These are phyloP conservation scores for Syncephalis plumigaleata DNA, from an alignment of 371 early-diverging fungal species.

Conservation along the genomic window DNA sequence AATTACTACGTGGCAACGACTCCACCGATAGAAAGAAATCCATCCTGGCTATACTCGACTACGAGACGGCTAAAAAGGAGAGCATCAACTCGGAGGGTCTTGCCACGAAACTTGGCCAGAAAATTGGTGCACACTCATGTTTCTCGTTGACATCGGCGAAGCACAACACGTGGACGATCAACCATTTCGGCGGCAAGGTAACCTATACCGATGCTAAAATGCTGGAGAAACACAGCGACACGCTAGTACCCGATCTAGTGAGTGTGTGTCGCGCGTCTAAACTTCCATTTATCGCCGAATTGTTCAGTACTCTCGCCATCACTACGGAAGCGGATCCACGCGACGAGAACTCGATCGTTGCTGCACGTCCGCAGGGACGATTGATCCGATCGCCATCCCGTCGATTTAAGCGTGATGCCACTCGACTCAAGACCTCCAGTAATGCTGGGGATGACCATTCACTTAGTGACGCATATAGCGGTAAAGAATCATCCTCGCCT, in stretches of 20 bases:
- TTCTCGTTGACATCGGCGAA: background rate
- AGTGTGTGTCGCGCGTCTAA: slow-evolving; percentile 53
- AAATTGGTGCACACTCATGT: slow-evolving; percentile 6
- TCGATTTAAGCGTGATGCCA: slow-evolving; percentile 8
- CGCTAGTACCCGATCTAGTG: slow-evolving; percentile 68
- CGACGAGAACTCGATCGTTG: slow-evolving; percentile 51
- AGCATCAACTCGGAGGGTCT: slow-evolving; percentile 15
- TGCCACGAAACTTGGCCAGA: slow-evolving; percentile 14
- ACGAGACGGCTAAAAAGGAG: slow-evolving; percentile 16
- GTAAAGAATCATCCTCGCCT: background rate
- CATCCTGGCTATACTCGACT: background rate
- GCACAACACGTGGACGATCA: slow-evolving; percentile 34
- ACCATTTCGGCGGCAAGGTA: slow-evolving; percentile 58
- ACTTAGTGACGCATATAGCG: background rate
- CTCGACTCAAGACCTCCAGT: slow-evolving; percentile 1
- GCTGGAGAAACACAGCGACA: slow-evolving; percentile 46
- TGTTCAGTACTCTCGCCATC: slow-evolving; percentile 65
- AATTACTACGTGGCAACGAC: slow-evolving; percentile 23
- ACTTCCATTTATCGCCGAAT: slow-evolving; percentile 47
- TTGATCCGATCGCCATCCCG: slow-evolving; percentile 22
- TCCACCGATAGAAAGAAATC: background rate
- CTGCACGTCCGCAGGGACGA: slow-evolving; percentile 39
- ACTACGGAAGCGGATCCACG: slow-evolving; percentile 68
- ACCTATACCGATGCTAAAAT: slow-evolving; percentile 57
- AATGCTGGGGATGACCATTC: no score